Evolutionary conservation across 2,329 filamentous ascomycete genomes (phyloP).

Genomic region (Diplodia intermedia): DNA sequence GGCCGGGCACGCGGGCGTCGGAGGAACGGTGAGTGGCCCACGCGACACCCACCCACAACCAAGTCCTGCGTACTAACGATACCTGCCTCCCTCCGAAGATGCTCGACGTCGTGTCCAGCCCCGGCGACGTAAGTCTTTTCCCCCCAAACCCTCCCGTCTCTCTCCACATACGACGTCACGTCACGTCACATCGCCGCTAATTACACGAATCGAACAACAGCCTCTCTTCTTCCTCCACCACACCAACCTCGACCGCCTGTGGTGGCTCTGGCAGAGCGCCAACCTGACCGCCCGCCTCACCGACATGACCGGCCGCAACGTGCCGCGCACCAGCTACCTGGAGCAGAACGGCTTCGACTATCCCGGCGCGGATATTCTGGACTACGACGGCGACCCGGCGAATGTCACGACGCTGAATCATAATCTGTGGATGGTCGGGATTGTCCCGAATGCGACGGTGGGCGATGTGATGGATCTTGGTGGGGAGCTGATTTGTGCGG

Average conservation of each 20-base stretch:
- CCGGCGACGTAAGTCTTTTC: constrained; percentile 28
- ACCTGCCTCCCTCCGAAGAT: neutral
- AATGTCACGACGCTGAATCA: constrained; percentile 35
- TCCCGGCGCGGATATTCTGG: constrained; percentile 16
- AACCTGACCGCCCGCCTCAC: constrained; percentile 36
- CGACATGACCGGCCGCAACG: constrained; percentile 32
- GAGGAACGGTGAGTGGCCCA: constrained; percentile 15
- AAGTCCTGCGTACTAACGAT: too few species aligned
- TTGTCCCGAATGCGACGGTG: constrained; percentile 32
- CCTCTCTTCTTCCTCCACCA: constrained; percentile 54
- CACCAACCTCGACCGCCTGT: constrained; percentile 52
- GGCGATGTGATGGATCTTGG: constrained; percentile 34
- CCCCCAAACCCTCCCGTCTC: too few species aligned
- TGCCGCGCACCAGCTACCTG: constrained; percentile 17
- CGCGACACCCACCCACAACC: too few species aligned
- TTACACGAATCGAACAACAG: neutral
- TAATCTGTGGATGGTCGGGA: constrained; percentile 32
- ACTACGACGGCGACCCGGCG: constrained; percentile 32
- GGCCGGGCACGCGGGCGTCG: constrained; percentile 28
- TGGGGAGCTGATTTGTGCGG: constrained; percentile 31
- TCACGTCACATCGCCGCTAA: neutral
- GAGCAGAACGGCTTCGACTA: constrained; percentile 27
- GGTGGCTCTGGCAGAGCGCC: constrained; percentile 55
- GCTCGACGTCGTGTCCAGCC: constrained; percentile 31
- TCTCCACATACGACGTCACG: too few species aligned